Conservation (phyloP, 2,329 filamentous ascomycete genomes). For the Fonsecaea monophora region DNA sequence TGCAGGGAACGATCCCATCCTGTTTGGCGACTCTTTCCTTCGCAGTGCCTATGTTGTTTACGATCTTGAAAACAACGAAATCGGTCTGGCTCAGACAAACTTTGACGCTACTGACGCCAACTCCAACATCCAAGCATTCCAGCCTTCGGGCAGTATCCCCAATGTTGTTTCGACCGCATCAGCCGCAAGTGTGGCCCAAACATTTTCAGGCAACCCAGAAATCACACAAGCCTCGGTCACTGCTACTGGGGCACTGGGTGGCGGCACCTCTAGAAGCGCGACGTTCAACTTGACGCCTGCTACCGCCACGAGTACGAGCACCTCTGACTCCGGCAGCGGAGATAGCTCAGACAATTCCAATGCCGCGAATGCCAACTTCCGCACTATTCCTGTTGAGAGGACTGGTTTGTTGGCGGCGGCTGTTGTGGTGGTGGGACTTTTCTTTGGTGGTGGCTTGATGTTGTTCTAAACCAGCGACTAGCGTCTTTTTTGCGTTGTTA, state of each 20-base stretch:
- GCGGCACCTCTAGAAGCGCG: conserved; percentile 29
- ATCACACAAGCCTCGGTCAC: conserved; percentile 29
- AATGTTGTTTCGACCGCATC: conserved; percentile 32
- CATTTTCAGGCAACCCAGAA: conserved; percentile 38
- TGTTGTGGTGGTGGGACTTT: conserved; percentile 25
- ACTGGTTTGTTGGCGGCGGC: conserved; percentile 19
- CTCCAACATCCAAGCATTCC: conserved; percentile 33
- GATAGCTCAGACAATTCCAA: conserved; percentile 19
- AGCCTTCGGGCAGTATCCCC: conserved; percentile 31
- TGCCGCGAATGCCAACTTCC: conserved; percentile 30
- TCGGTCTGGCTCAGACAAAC: conserved; percentile 71
- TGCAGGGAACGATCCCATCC: conserved; percentile 61
- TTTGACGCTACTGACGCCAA: conserved; percentile 30
- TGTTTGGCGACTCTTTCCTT: conserved; percentile 77
- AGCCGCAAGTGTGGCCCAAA: conserved; percentile 41
- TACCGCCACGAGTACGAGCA: conserved; percentile 17
- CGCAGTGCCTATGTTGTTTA: conserved; percentile 78
- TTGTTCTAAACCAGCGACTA: conserved; percentile 21
- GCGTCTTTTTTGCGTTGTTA: neutral
- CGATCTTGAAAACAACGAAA: conserved; percentile 73
- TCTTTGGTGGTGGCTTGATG: conserved; percentile 35
- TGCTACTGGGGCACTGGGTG: conserved; percentile 26
- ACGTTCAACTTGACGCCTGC: conserved; percentile 35
- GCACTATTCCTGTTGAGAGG: conserved; percentile 19
- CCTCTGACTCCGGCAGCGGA: conserved; percentile 19